Evolutionary conservation across 2,329 filamentous ascomycete species (phyloP), one percentile per base, ranked within the genome.

Genomic region (Macrophomina phaseolina): DNA sequence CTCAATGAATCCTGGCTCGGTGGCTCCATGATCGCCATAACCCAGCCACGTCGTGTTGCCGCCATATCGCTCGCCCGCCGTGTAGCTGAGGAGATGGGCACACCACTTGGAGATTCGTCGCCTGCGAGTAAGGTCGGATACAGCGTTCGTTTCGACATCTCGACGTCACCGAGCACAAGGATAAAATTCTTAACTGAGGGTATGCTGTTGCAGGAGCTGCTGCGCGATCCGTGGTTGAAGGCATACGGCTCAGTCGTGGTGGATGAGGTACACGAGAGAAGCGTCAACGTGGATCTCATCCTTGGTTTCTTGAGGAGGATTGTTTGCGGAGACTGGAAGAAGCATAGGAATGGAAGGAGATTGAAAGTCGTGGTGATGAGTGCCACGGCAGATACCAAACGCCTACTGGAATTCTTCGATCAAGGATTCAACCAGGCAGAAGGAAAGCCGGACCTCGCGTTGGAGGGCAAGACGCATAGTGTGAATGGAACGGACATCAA

Each of bases 141-240:
- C 76, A 94, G 92, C 4, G 94, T 99, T 40, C 90, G 95, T 66
- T 99, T 99, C 74, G 95, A 99, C 72, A 92, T 94, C 68, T 89
- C 91, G 12, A 88, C 92, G 0, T 91, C 92, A n/a, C 87, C 87
- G 23, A 90, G 89, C n/a, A 92, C 92, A 4, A 89, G 86, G 73
- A 90, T 99, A 80, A 98, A 98, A 75, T 99, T 93, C 73, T 82
- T 99, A 69, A 99, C 95, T 0, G 96, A 99, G 78, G 95, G 95
- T 73, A 98, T 97, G 90, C 83, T 99, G 62, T 84, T 99, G 14
- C 94, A 98, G 77, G 96, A 99, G 78, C 90, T 99, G 78, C 79
- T 99, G 68, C 86, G 90, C 64, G 95, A 99, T 77, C 92, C 92
- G 1, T 85, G 89, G 73, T 84, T 99, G 74, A 87, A 86, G 38